phyloP scores from a whole-genome alignment of 1,139 yeast species.

The Candida gigantensis region DNA sequence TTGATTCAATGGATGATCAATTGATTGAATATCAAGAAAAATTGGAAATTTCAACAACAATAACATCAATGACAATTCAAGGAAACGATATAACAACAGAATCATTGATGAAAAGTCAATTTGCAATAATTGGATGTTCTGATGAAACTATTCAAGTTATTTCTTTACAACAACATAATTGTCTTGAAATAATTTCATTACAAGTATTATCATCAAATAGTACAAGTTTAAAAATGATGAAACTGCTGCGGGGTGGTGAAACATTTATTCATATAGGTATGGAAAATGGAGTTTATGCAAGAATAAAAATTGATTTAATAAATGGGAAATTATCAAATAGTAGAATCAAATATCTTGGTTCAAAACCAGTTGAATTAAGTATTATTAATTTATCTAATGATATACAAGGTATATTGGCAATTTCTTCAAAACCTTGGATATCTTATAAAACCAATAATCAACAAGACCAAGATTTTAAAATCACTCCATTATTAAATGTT shows the following conservation, averaged over 20 bases:
- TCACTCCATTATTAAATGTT: constrained; percentile 43
- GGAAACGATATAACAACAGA: constrained; percentile 36
- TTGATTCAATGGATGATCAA: constrained; percentile 60
- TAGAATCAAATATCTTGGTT: constrained; percentile 73
- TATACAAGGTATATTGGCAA: constrained; percentile 35
- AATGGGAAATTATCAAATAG: constrained; percentile 71
- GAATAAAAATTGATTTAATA: constrained; percentile 55
- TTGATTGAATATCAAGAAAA: constrained; percentile 71
- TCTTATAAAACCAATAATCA: constrained; percentile 22
- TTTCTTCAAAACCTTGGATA: constrained; percentile 47
- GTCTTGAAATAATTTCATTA: constrained; percentile 62
- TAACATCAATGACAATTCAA: constrained; percentile 37
- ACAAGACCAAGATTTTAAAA: constrained; percentile 39
- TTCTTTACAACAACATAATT: constrained; percentile 62
- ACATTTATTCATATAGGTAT: constrained; percentile 70
- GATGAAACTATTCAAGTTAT: constrained; percentile 73
- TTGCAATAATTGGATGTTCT: constrained; percentile 67
- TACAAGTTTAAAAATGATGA: constrained; percentile 45
- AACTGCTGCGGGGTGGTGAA: constrained; percentile 11
- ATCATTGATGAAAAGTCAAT: constrained; percentile 52
- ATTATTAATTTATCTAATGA: constrained; percentile 24
- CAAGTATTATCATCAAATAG: constrained; percentile 70
- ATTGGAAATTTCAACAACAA: constrained; percentile 52
- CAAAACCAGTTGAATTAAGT: constrained; percentile 59
- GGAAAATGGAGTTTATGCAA: constrained; percentile 76